Evolutionary conservation across 345 rosid genomes (phyloP), one percentile per base, ranked within the genome.

Genomic region (Trapa bicornis): DNA sequence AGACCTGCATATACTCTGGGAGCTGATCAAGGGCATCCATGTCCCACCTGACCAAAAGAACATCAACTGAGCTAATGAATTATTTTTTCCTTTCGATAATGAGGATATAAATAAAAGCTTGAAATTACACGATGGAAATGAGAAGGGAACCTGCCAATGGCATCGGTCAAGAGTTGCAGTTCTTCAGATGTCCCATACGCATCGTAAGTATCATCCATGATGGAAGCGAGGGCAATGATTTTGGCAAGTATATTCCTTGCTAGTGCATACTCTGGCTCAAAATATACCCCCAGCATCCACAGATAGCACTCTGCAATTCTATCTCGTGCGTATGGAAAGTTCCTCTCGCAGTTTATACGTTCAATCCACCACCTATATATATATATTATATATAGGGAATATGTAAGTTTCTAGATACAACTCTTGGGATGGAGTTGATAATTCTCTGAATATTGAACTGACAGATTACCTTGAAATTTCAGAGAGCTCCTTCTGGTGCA

Each of bases 171-270:
- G 48, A 66, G 67, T 29, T 67, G 58, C 32, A 79, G 68, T 50
- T 79, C 83, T 29, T 82, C 77, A 35, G 53, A n/a, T 29, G 75
- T 79, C 3, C 73, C 85, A 45, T 74, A 76, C 1, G 41, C 74
- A 64, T 81, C 80, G 37, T 65, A 80, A 2, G 67, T 70, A 61
- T 74, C 75, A 10, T 82, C 73, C 0, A 77, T 47, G n/a, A 79
- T 35, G 0, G 75, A 60, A 6, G 58, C 3, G 37, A 73, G 32
- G 4, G 67, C 73, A 33, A 67, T 69, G 0, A 45, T 11, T 45
- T 45, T 7, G 48, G 48, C 48, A 13, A 45, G 48, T 45, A 45
- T 45, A 7, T 45, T 45, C 48, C 48, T 45, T 13, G 48, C 13
- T 45, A 45, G 48, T 4, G 11, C 48, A 4, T 7, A 45, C 48